Conservation (phyloP, 768 basidiomycete species). For the Scleroderma bovista region DNA sequence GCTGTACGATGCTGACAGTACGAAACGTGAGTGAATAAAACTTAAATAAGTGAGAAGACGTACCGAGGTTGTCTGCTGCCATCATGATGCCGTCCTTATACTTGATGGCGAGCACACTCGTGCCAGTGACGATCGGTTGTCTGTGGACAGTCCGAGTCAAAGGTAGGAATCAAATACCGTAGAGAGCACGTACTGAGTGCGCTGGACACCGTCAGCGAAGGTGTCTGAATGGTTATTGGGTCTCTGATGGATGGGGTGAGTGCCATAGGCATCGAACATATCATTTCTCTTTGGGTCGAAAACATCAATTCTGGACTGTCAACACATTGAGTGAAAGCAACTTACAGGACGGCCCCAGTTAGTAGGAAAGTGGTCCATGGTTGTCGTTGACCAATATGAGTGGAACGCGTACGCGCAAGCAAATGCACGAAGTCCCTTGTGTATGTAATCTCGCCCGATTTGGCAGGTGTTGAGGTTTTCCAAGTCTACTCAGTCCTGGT, state of each 20-base stretch:
- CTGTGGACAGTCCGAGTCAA: conserved; percentile 32
- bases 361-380: conserved; percentile 81
- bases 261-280: conserved; percentile 66
- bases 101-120: conserved; percentile 91
- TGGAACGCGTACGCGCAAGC: conserved; percentile 1
- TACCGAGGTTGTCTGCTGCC: conserved; percentile 96
- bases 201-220: conserved; percentile 65
- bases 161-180: background rate
- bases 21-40: background rate
- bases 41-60: conserved; percentile 13
- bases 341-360: conserved; percentile 80
- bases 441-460: too few relatives aligned
- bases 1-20: conserved; percentile 81
- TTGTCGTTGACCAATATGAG: conserved; percentile 1
- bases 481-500: too few relatives aligned
- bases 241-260: conserved; percentile 68
- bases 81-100: conserved; percentile 98
- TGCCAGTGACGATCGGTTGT: conserved; percentile 94
- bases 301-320: background rate
- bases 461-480: too few relatives aligned
- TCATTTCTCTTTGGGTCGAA: conserved; percentile 58
- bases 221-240: conserved; percentile 46
- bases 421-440: background rate
- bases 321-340: background rate
- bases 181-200: conserved; percentile 59